Conservation (phyloP, 352 stramenopile genomes). For the Phytophthora constricta region DNA sequence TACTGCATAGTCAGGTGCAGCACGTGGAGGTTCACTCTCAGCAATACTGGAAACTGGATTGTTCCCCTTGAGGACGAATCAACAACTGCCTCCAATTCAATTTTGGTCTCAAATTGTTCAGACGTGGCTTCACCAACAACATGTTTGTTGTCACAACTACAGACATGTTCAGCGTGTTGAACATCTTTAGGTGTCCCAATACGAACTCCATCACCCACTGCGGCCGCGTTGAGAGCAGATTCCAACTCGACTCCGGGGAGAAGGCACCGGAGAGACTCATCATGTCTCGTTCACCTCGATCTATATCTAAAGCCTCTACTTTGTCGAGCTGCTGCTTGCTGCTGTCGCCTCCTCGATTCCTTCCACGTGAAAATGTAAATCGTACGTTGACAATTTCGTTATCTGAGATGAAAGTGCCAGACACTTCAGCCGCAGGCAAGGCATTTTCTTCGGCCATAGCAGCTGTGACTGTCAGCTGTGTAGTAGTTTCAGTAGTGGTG, state of each 20-base stretch:
- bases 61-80: too few relatives aligned
- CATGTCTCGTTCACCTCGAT: constrained; percentile 19
- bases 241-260: constrained; percentile 63
- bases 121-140: too few relatives aligned
- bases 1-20: background rate
- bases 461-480: background rate
- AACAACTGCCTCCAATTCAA: too few relatives aligned
- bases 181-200: background rate
- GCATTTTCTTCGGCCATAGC: background rate
- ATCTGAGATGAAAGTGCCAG: constrained; percentile 28
- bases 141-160: background rate
- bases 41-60: background rate
- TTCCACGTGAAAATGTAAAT: constrained; percentile 60
- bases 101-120: too few relatives aligned
- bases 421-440: background rate
- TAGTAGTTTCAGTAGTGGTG: background rate
- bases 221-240: constrained; percentile 39
- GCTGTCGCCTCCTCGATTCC: constrained; percentile 14
- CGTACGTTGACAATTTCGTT: constrained; percentile 57
- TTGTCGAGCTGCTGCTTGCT: background rate
- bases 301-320: constrained; percentile 17
- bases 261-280: constrained; percentile 51
- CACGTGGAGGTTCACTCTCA: background rate
- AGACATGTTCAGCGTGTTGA: background rate
- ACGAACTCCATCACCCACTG: constrained; percentile 7